Evolutionary conservation across 257 asterid genomes (phyloP).

Genomic region (Salvia hispanica): DNA sequence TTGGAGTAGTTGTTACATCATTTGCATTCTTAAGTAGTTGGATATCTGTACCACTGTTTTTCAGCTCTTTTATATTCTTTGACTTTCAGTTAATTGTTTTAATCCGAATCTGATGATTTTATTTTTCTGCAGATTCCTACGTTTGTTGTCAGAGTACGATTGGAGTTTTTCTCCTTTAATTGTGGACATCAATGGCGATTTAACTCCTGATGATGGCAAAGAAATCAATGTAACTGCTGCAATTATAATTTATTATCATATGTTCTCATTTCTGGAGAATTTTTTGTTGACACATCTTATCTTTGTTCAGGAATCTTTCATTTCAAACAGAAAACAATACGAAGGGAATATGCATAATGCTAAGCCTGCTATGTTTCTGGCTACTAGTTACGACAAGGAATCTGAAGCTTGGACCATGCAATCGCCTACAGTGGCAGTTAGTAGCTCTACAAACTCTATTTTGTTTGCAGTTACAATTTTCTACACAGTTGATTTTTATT

Average conservation of each 20-base stretch:
- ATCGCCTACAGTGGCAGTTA: slow-evolving; percentile 72
- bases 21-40: slow-evolving; percentile 3
- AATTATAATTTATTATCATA: not conserved
- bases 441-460: slow-evolving; percentile 34
- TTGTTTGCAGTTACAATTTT: slow-evolving; percentile 16
- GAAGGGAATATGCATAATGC: slow-evolving; percentile 46
- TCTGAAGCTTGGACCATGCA: slow-evolving; percentile 89
- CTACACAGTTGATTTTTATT: not conserved
- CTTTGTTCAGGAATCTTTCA: slow-evolving; percentile 61
- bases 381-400: slow-evolving; percentile 74
- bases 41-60: not conserved
- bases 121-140: slow-evolving; percentile 67
- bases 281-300: slow-evolving; percentile 31
- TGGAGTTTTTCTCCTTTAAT: slow-evolving; percentile 88
- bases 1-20: not conserved
- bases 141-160: slow-evolving; percentile 77
- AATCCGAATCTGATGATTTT: slow-evolving; percentile 8
- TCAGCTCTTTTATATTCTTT: not conserved
- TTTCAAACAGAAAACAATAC: slow-evolving; percentile 59
- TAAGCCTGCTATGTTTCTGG: slow-evolving; percentile 78
- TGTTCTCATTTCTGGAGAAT: slow-evolving; percentile 9
- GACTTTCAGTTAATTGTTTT: slow-evolving; percentile 13
- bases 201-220: slow-evolving; percentile 68
- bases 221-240: slow-evolving; percentile 68
- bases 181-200: slow-evolving; percentile 81